These are phyloP conservation scores for Flaveria robusta DNA, from an alignment of 129 eudicot species.

Conservation along the genomic window DNA sequence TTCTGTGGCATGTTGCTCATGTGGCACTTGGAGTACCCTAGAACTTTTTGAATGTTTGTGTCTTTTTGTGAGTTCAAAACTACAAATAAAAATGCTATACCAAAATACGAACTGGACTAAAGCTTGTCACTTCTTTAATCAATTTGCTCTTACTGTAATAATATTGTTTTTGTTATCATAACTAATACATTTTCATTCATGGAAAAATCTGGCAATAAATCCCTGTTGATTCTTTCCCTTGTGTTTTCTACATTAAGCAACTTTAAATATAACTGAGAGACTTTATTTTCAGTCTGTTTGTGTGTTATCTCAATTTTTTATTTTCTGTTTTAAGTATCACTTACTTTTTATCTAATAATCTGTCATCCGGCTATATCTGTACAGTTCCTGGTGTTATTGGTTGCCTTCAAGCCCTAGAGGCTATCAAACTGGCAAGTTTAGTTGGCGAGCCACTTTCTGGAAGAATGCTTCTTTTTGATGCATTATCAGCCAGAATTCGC, in stretches of 20 bases:
- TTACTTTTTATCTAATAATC: constrained; percentile 9
- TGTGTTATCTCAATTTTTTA: neutral
- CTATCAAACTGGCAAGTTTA: constrained; percentile 75
- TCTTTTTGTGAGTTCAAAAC: neutral
- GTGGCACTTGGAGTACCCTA: neutral
- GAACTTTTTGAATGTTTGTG: neutral
- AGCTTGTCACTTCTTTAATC: neutral
- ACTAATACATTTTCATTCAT: neutral
- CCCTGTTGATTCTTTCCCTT: neutral
- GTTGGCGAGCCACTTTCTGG: constrained; percentile 94
- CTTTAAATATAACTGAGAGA: neutral
- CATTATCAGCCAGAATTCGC: constrained; percentile 88
- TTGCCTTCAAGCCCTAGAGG: constrained; percentile 94
- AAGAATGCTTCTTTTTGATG: constrained; percentile 93
- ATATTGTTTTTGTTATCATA: neutral
- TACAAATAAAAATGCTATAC: neutral
- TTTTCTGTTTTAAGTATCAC: neutral
- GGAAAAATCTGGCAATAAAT: neutral
- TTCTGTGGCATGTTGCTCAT: neutral
- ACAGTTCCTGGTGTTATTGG: constrained; percentile 98
- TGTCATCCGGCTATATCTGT: neutral
- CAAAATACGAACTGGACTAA: neutral
- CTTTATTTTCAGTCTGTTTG: neutral
- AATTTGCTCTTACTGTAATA: neutral
- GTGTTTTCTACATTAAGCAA: constrained; percentile 4